A percentile compares a stretch with the other conserved stretches of the same genome.
These are phyloP conservation scores for Pulveroboletus sp. DNA, from an alignment of 768 basidiomycete genomes.

Conservation along the genomic window DNA sequence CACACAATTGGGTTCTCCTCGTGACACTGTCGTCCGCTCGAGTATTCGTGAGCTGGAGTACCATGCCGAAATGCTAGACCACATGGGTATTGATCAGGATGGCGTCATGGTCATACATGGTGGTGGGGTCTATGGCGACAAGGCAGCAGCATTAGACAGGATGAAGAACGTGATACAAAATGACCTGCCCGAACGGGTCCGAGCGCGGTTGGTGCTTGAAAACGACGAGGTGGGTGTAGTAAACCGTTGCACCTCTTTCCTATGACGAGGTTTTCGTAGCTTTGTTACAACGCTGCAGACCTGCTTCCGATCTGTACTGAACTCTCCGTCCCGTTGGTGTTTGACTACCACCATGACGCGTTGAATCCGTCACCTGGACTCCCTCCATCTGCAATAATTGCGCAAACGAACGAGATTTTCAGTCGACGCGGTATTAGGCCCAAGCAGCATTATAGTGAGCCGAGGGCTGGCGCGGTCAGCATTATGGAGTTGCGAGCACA, in stretches of 20 bases:
- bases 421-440: constrained; percentile 72
- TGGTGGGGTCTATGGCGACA: constrained; percentile 83
- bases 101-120: constrained; percentile 90
- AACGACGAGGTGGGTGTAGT: constrained; percentile 73
- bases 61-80: constrained; percentile 84
- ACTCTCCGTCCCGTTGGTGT: constrained; percentile 69
- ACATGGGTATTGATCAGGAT: constrained; percentile 80
- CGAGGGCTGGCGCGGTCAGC: constrained; percentile 78
- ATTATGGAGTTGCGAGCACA: constrained; percentile 88
- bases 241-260: neutral
- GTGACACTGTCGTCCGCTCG: constrained; percentile 67
- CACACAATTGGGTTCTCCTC: constrained; percentile 80
- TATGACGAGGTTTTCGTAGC: constrained; percentile 24
- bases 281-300: constrained; percentile 90
- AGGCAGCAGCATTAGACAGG: constrained; percentile 62
- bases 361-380: constrained; percentile 56
- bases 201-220: constrained; percentile 80
- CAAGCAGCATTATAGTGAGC: constrained; percentile 91
- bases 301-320: constrained; percentile 85
- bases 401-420: constrained; percentile 76
- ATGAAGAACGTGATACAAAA: constrained; percentile 68
- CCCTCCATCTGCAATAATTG: constrained; percentile 64
- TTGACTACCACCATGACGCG: constrained; percentile 83
- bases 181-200: constrained; percentile 58
- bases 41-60: constrained; percentile 81